Conservation (phyloP, 768 basidiomycete species). For the Boletellus ananiceps region DNA sequence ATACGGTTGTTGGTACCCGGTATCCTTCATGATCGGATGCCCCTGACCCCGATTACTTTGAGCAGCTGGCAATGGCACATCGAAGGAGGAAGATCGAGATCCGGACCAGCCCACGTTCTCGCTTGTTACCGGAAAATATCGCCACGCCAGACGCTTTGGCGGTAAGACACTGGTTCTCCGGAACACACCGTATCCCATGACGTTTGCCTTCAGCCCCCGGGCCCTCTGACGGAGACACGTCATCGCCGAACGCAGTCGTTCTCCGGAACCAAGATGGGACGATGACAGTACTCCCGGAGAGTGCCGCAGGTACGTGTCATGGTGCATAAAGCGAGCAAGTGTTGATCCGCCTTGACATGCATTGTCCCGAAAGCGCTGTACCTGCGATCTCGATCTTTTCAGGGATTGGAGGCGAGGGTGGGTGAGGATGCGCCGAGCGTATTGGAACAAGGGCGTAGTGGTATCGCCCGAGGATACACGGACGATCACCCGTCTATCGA, state of each 20-base stretch:
- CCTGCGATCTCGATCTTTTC: constrained; percentile 68
- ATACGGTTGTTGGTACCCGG: constrained; percentile 15
- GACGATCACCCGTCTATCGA: constrained; percentile 36
- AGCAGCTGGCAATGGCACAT: constrained; percentile 5
- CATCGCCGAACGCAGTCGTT: constrained; percentile 43
- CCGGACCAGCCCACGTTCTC: constrained; percentile 79
- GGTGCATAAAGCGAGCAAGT: constrained; percentile 2
- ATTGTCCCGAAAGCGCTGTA: constrained; percentile 50
- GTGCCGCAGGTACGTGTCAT: constrained; percentile 60
- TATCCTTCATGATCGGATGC: background rate
- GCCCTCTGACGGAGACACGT: constrained; percentile 13
- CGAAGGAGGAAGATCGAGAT: constrained; percentile 43
- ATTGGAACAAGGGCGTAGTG: constrained; percentile 85
- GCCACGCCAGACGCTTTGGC: constrained; percentile 69
- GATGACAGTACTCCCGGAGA: constrained; percentile 52
- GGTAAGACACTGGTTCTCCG: constrained; percentile 18
- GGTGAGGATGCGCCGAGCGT: constrained; percentile 77
- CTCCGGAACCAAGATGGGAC: constrained; percentile 62
- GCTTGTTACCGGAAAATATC: constrained; percentile 78
- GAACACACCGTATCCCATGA: background rate
- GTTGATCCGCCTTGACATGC: constrained; percentile 4
- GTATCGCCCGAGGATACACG: constrained; percentile 84
- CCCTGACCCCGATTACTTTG: background rate
- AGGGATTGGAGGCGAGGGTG: constrained; percentile 72
- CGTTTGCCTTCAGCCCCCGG: constrained; percentile 6